phyloP scores from a whole-genome alignment of 2,329 filamentous ascomycete species.

The Ploettnerulaceae sp. region DNA sequence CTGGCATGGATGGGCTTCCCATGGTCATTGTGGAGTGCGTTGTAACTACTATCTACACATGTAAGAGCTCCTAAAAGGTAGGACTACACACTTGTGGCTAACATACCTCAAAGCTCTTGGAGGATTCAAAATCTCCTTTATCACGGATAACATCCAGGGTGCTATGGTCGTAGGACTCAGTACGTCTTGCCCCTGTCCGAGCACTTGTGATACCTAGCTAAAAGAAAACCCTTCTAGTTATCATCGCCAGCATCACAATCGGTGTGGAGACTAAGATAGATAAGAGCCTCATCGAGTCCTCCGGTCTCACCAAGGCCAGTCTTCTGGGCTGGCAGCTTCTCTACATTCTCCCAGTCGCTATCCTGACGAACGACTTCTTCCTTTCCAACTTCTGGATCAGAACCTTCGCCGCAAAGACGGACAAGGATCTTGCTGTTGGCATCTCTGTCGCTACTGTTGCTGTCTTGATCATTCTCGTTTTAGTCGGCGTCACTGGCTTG shows the following conservation, averaged over 20 bases:
- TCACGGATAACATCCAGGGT: constrained; percentile 79
- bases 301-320: constrained; percentile 62
- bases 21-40: constrained; percentile 72
- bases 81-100: neutral
- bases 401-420: constrained; percentile 73
- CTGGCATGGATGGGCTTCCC: constrained; percentile 68
- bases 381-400: constrained; percentile 80
- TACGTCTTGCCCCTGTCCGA: constrained; percentile 11
- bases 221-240: constrained; percentile 37
- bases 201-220: neutral
- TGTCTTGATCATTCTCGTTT: constrained; percentile 64
- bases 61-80: constrained; percentile 39
- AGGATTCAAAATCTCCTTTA: constrained; percentile 78
- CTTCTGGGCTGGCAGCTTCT: constrained; percentile 80
- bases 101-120: constrained; percentile 54
- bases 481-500: constrained; percentile 69
- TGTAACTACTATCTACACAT: constrained; percentile 79
- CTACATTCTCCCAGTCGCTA: constrained; percentile 76
- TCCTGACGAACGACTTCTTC: constrained; percentile 84
- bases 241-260: constrained; percentile 73
- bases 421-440: constrained; percentile 72
- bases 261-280: constrained; percentile 71
- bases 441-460: constrained; percentile 61
- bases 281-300: constrained; percentile 60
- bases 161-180: constrained; percentile 68